Evolutionary conservation across 2,329 filamentous ascomycete species (phyloP), one percentile per base, ranked within the genome.

Genomic region (Trichoderma endophyticum): DNA sequence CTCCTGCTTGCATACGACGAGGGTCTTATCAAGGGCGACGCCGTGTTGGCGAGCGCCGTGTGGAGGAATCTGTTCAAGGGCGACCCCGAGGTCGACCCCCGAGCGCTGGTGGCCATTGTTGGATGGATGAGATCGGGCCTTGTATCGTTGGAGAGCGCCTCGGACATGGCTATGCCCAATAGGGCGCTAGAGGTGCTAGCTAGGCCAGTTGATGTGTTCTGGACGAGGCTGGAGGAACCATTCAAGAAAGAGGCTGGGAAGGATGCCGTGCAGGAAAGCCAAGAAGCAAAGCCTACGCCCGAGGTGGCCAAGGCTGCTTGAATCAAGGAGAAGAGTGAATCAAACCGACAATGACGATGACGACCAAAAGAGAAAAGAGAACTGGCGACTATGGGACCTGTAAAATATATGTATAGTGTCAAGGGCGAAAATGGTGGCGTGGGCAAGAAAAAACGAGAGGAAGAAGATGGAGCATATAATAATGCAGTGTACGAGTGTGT

Each of bases 41-140:
- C 92, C 15, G 88, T 93, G 71, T 86, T 96, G 15, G 93, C 91
- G 4, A 87, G 92, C 56, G 96, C 96, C 9, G 86, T 99, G 62
- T 99, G 96, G 96, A 88, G 96, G 78, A 98, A 98, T 82, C 80
- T 99, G 71, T 97, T 94, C 86, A 94, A 95, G 83, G 93, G 89
- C 26, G 81, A 83, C 62, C 83, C 85, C 32, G 85, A 88, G 73
- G 82, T 84, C 18, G 87, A 90, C 74, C 80, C 85, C 43, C 81
- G 86, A 67, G 76, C 80, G 32, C 80, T 90, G 63, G 85, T 87
- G 3, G 86, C 86, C 65, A 82, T 89, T 61, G 87, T 89, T 26
- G 84, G 83, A 36, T 90, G 86, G 86, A 87, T 90, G 82, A 82
- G 88, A 56, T 80, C 81, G 24, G 81, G 81, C 30, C 75, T 89